Percentiles rank a stretch among this genome's conserved stretches.
These are phyloP conservation scores for Tulasnella sp. DNA, from an alignment of 768 basidiomycete genomes.

Conservation along the genomic window DNA sequence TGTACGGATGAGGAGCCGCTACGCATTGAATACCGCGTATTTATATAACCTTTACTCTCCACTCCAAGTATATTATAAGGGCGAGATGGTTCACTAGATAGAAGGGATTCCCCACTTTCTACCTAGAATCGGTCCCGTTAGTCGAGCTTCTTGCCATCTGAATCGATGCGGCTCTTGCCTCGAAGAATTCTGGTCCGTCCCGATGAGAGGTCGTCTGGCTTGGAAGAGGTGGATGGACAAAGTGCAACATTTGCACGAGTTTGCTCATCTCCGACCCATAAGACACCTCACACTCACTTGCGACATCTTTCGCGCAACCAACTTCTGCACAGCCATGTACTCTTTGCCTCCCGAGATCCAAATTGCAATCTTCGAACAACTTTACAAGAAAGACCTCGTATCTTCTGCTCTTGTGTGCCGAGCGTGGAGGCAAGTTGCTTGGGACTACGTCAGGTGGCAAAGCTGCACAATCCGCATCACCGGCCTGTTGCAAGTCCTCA, in stretches of 20 bases:
- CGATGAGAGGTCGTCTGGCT: constrained; percentile 26
- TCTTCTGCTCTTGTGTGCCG: neutral
- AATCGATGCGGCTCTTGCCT: constrained; percentile 45
- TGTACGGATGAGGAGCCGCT: too few relatives aligned
- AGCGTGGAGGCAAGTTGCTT: neutral
- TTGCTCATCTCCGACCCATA: neutral
- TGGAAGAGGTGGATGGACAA: neutral
- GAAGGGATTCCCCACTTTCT: constrained; percentile 81
- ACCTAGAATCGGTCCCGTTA: constrained; percentile 40
- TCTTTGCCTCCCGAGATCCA: neutral
- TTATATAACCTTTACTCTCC: too few relatives aligned
- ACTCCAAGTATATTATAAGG: too few relatives aligned
- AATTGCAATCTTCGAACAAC: neutral
- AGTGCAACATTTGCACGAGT: neutral
- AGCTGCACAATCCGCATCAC: neutral
- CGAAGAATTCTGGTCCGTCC: constrained; percentile 94
- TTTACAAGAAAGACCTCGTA: neutral
- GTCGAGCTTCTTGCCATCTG: neutral
- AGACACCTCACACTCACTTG: neutral
- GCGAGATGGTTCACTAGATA: too few relatives aligned
- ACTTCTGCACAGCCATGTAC: neutral
- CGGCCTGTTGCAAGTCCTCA: neutral
- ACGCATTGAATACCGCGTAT: too few relatives aligned
- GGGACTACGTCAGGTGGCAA: neutral
- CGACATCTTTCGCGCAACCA: neutral